Evolutionary conservation across 768 basidiomycete genomes (phyloP), one percentile per base, ranked within the genome.

Genomic region (Suillus brevipes): DNA sequence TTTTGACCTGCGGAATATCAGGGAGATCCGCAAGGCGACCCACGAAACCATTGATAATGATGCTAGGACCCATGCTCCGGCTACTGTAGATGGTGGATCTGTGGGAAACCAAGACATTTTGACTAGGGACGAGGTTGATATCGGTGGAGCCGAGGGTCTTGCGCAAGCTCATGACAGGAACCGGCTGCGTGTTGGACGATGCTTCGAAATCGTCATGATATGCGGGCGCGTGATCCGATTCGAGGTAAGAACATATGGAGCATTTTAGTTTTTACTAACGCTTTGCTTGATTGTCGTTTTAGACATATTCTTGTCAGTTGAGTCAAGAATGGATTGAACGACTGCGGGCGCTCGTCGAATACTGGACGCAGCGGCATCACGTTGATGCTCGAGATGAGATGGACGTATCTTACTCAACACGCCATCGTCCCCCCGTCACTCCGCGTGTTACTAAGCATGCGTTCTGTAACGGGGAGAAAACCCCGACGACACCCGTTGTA

Each of bases 291-390:
- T 40, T 57, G 43, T 49, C 23, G 45, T 31, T 36, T 50, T 66
- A 95, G 92, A 82, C 88, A 43, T 80, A 89, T 79, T 88, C 88
- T 28, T 79, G 85, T 62, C 78, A 73, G 38, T 81, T 89, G 53
- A 91, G 92, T 0, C 73, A 88, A 59, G 95, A 98, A 72, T 98
- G 96, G 97, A 87, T 97, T 58, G 83, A 86, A 59, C 84, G 88
- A 47, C 83, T 98, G 5, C 85, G 85, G 20, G 84, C 84, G 34
- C 81, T 96, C 40, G 77, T 89, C 47, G 74, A 79, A 4, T 98
- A 95, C 72, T 98, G 95, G 95, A 88, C 84, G 62, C 81, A 85
- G 55, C 84, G 89, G 25, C 90, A 95, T 69, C 84, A 85, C 31
- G 80, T 83, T 50, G 94, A 96, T 71, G 89, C 94, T 16, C 82